These are phyloP conservation scores for Marchantia polymorpha DNA, from an alignment of 225 moss, liverwort and hornwort species.

Conservation along the genomic window DNA sequence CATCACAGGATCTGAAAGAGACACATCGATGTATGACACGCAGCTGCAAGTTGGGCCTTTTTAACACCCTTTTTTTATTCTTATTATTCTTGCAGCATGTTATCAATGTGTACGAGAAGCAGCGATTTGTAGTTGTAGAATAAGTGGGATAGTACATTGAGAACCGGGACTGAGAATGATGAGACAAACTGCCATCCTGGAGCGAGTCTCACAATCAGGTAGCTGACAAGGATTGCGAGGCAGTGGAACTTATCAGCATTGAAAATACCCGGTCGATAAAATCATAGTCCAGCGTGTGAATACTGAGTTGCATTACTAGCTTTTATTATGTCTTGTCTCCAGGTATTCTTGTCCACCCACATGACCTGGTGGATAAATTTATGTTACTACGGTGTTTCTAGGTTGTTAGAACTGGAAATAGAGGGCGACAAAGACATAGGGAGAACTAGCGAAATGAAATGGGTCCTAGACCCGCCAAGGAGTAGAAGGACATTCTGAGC, in stretches of 20 bases:
- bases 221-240: neutral
- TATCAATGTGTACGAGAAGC: conserved; percentile 28
- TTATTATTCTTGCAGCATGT: conserved; percentile 31
- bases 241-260: neutral
- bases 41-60: too few relatives aligned
- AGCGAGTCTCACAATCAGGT: neutral
- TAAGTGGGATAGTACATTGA: neutral
- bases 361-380: conserved; percentile 3
- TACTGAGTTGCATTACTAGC: conserved; percentile 7
- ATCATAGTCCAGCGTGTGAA: neutral
- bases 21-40: too few relatives aligned
- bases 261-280: neutral
- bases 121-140: conserved; percentile 22
- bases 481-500: neutral
- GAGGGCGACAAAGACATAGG: neutral
- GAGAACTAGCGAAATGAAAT: neutral
- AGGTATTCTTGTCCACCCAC: neutral
- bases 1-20: too few relatives aligned
- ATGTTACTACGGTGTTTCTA: neutral
- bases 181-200: neutral
- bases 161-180: neutral
- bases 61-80: too few relatives aligned
- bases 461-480: neutral
- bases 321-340: too few relatives aligned
- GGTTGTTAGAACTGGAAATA: neutral